Conservation (phyloP, 495 filamentous ascomycete genomes). For the Neurospora sp. region DNA sequence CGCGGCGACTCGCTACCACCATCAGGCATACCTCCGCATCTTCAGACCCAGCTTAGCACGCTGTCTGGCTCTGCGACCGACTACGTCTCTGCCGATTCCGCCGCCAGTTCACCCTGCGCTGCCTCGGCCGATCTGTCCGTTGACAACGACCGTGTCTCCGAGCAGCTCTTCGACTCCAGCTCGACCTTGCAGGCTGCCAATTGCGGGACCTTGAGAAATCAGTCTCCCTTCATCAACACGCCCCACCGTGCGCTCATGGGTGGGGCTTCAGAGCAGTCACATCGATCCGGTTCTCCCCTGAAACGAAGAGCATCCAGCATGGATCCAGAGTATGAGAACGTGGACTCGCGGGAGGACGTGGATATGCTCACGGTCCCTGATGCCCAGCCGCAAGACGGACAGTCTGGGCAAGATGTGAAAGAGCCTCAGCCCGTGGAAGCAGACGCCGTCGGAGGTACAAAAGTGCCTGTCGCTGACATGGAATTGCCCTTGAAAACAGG, state of each 20-base stretch:
- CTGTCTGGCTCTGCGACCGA: conserved; percentile 32
- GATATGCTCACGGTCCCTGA: conserved; percentile 32
- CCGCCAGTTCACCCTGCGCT: conserved; percentile 57
- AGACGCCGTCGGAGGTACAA: background rate
- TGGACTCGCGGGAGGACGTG: conserved; percentile 33
- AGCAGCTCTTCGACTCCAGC: conserved; percentile 24
- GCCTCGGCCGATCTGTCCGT: conserved; percentile 65
- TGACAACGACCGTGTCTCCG: conserved; percentile 48
- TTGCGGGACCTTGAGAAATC: conserved; percentile 15
- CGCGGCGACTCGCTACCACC: conserved; percentile 46
- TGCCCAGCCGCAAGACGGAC: conserved; percentile 1
- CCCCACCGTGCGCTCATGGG: conserved; percentile 42
- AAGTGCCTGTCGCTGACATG: background rate
- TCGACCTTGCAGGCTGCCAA: conserved; percentile 12
- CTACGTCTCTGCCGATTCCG: conserved; percentile 34
- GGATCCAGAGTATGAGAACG: conserved; percentile 29
- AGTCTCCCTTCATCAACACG: conserved; percentile 31
- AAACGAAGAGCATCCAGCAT: conserved; percentile 46
- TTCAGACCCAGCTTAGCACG: conserved; percentile 37
- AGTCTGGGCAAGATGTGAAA: background rate
- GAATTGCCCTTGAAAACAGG: conserved; percentile 13
- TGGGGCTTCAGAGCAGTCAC: conserved; percentile 37
- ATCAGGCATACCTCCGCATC: conserved; percentile 36
- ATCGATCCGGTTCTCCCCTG: conserved; percentile 44
- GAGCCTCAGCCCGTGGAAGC: background rate